Base-by-base conservation (phyloP, 148 eudicot genomes). In the Chenopodium suecicum region DNA sequence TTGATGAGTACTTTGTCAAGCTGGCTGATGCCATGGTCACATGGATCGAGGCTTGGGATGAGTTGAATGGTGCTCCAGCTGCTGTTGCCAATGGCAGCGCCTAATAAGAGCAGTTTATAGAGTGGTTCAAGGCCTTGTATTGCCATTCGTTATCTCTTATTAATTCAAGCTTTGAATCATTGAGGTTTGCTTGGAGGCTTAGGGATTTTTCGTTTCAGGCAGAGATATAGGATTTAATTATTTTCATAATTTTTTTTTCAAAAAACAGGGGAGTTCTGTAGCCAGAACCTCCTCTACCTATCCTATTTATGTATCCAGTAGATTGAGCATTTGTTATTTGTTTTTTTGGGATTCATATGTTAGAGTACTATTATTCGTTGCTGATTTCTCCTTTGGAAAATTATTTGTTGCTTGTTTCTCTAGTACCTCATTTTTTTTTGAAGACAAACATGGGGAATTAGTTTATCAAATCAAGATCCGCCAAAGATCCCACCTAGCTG, bases 41-140 rank as follows among this genome's bases (percentile, higher is more conserved):
- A 0, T 94, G 98, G 98, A 92, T 94, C 25, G 95, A 94, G 80
- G 94, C 95, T 0, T 94, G 98, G 95, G 94, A 94, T 44, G 95
- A 92, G 87, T 90, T 94, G 60, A 94, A 94, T 88, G 54, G 63
- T 23, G 13, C 85, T 14, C 58, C 84, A 17, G 64, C 78, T 48
- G 50, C 97, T 37, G 68, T 77, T 9, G 86, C 89, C 79, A 89
- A 88, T 41, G 93, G 88, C 77, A 68, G 81, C 2, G 81, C 85
- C 1, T 86, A 90, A 83, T 89, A 76, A 86, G 73, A 58, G 78
- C 73, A 60, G 19, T 76, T 8, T 20, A 20, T n/a, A 54, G 80
- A 54, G 76, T n/a, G 66, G 37, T 11, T 16, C 44, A 48, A 19
- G 80, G 81, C 81, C 41, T 78, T 76, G 67, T 65, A 52, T 68